These are phyloP conservation scores for Claviceps pazoutovae DNA, from an alignment of 2,329 filamentous ascomycete species.

Conservation along the genomic window DNA sequence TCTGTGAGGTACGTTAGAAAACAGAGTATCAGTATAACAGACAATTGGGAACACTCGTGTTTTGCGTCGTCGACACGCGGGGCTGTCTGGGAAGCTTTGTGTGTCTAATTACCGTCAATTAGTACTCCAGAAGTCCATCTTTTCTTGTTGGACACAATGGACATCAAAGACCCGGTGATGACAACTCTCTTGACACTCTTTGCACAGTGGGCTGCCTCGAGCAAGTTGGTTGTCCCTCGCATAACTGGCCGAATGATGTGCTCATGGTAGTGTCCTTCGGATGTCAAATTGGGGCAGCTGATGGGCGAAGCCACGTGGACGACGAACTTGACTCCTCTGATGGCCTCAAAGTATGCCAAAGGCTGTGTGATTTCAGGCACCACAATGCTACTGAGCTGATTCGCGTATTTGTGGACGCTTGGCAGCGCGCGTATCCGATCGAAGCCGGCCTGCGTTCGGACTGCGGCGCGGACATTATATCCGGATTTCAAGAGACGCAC, in stretches of 20 bases:
- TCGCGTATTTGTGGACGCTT: slow-evolving; percentile 5
- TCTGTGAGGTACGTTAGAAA: neutral
- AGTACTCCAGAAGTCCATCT: neutral
- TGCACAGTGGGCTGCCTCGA: neutral
- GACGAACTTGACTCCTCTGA: slow-evolving; percentile 25
- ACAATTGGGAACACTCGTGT: neutral
- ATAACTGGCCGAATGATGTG: neutral
- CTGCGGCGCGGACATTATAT: slow-evolving; percentile 16
- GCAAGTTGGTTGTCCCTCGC: neutral
- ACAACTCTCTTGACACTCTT: neutral
- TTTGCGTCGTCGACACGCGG: neutral
- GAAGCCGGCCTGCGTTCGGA: slow-evolving; percentile 11
- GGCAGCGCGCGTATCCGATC: slow-evolving; percentile 3
- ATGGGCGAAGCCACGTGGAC: slow-evolving; percentile 11
- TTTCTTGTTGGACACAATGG: neutral
- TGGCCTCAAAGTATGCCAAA: slow-evolving; percentile 26
- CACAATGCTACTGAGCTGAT: slow-evolving; percentile 14
- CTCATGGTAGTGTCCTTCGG: no score
- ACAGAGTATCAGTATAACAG: no score
- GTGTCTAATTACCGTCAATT: neutral
- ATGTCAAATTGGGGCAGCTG: no score
- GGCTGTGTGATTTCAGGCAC: slow-evolving; percentile 23
- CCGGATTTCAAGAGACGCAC: slow-evolving; percentile 12
- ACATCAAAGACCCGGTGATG: neutral
- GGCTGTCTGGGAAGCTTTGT: neutral